phyloP scores from a whole-genome alignment of 768 basidiomycete genomes.

The Melanogaster broomeanus region DNA sequence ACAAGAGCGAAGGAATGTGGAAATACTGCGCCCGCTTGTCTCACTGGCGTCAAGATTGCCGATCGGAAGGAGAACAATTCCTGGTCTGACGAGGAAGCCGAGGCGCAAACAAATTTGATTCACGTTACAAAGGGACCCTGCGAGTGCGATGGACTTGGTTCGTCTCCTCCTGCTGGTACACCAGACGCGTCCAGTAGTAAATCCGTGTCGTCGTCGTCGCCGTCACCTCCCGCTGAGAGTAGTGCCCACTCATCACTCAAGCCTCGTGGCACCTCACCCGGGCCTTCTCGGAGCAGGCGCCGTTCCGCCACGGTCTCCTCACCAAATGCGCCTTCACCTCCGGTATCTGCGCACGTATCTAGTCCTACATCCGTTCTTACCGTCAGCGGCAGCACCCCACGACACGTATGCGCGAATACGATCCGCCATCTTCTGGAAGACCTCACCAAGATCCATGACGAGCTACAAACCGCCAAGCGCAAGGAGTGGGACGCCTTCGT shows the following conservation, averaged over 20 bases:
- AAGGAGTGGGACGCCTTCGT: constrained; percentile 92
- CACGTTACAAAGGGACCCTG: constrained; percentile 44
- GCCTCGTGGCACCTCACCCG: constrained; percentile 42
- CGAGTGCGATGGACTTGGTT: constrained; percentile 38
- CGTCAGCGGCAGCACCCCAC: constrained; percentile 62
- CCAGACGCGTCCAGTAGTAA: constrained; percentile 11
- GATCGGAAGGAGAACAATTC: constrained; percentile 79
- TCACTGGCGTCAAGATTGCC: constrained; percentile 86
- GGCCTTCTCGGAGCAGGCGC: constrained; percentile 52
- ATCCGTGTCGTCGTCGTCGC: constrained; percentile 11
- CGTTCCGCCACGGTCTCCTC: constrained; percentile 43
- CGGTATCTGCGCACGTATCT: constrained; percentile 6
- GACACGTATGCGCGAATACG: constrained; percentile 74
- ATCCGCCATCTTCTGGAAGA: constrained; percentile 72
- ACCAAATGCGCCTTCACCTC: constrained; percentile 17
- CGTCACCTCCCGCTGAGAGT: constrained; percentile 18
- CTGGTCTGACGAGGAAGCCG: constrained; percentile 70
- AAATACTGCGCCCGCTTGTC: constrained; percentile 78
- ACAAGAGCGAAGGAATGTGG: constrained; percentile 70
- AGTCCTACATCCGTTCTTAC: constrained; percentile 54
- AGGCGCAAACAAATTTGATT: constrained; percentile 31
- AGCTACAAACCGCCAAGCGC: constrained; percentile 64
- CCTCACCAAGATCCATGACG: constrained; percentile 82
- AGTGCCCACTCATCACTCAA: constrained; percentile 27
- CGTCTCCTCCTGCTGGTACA: neutral